These are phyloP conservation scores for Amanita phalloides DNA, from an alignment of 768 basidiomycete genomes.

Conservation along the genomic window DNA sequence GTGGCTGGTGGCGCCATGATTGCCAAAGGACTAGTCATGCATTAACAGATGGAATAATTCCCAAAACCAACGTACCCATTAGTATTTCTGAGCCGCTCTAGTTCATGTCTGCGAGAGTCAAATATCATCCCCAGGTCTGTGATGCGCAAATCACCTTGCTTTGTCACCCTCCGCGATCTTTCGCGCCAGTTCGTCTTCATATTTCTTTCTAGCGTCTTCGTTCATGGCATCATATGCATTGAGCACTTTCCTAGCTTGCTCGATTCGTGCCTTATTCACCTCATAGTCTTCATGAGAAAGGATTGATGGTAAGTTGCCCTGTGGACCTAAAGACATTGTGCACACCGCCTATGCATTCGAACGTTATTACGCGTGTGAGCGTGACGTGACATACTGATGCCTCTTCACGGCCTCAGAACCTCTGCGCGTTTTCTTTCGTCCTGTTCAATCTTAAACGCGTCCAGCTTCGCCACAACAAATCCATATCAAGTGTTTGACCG, in stretches of 20 bases:
- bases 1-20: background rate
- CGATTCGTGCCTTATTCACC: constrained; percentile 17
- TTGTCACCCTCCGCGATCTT: constrained; percentile 31
- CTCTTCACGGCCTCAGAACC: constrained; percentile 5
- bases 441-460: constrained; percentile 28
- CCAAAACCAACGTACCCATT: background rate
- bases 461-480: constrained; percentile 36
- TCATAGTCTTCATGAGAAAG: constrained; percentile 20
- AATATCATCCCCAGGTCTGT: background rate
- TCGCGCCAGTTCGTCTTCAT: constrained; percentile 17
- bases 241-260: constrained; percentile 20
- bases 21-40: background rate
- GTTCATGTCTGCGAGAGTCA: constrained; percentile 3
- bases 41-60: background rate
- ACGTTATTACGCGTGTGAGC: background rate
- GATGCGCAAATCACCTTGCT: constrained; percentile 23
- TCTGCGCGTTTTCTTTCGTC: constrained; percentile 36
- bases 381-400: background rate
- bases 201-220: constrained; percentile 23
- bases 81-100: background rate
- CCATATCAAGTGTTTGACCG: constrained; percentile 88
- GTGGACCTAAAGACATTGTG: constrained; percentile 13
- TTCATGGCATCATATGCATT: constrained; percentile 26
- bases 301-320: constrained; percentile 7
- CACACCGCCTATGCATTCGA: background rate